Conservation (phyloP, 345 rosid species). For the Capsella bursapastoris region DNA sequence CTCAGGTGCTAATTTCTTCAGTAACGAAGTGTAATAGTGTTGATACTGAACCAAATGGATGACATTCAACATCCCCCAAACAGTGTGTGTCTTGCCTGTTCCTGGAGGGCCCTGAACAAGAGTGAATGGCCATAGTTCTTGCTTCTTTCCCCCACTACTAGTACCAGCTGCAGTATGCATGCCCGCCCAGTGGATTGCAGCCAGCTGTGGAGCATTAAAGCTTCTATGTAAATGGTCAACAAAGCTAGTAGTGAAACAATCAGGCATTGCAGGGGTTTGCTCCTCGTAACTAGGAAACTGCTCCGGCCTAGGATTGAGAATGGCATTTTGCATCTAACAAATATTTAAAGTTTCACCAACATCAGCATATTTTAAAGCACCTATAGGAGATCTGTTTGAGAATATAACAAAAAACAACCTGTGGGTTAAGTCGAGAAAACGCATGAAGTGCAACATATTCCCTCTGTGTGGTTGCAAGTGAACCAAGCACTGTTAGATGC, state of each 20-base stretch:
- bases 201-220: conserved; percentile 88
- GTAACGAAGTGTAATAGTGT: conserved; percentile 91
- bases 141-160: conserved; percentile 75
- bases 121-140: conserved; percentile 98
- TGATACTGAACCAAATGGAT: conserved; percentile 99
- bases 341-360: conserved; percentile 31
- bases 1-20: conserved; percentile 92
- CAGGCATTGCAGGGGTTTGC: conserved; percentile 88
- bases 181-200: conserved; percentile 97
- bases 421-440: conserved; percentile 88
- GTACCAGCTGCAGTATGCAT: conserved; percentile 99
- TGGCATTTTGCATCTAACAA: conserved; percentile 88
- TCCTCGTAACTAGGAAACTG: conserved; percentile 91
- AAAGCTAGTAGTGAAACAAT: conserved; percentile 87
- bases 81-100: conserved; percentile 98
- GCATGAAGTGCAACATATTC: conserved; percentile 99
- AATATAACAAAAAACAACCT: conserved; percentile 56
- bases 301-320: conserved; percentile 85
- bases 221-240: conserved; percentile 72
- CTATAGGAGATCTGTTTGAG: conserved; percentile 20
- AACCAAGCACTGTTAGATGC: conserved; percentile 94
- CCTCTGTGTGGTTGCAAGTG: conserved; percentile 98
- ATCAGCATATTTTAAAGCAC: conserved; percentile 31
- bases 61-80: conserved; percentile 99
- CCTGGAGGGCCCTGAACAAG: conserved; percentile 99